Base-by-base conservation (phyloP, 257 asterid genomes). In the Handroanthus guayacan region DNA sequence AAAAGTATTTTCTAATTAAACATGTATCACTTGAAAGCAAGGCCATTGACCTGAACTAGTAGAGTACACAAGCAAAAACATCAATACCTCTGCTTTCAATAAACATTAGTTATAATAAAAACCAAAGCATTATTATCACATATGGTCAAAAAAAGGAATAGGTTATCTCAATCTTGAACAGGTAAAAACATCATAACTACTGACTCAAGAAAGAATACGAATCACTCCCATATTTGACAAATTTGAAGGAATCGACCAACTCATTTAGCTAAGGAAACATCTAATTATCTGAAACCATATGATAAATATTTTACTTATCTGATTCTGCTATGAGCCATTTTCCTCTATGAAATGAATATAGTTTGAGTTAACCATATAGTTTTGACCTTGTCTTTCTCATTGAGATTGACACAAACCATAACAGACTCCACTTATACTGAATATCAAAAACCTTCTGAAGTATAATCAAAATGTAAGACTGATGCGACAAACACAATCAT, bases 241-340 rank as follows among this genome's bases (percentile, higher is more conserved):
- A 52, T 36, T 8, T 16, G 61, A n/a, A 52, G 13, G 45, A 71
- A 62, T 54, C 3, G 14, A 43, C 51, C 4, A 52, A 16, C 52
- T 20, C 69, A 47, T 36, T 45, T 48, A 57, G 38, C 60, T 45
- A 66, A 2, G 52, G 1, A 52, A 11, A 20, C 41, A 17, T 66
- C 74, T 9, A 43, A 55, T 71, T 5, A 20, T 71, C 72, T 61
- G 8, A 63, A 38, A 78, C 68, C 55, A 31, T 64, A 55, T 7
- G 5, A 58, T 14, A 45, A 43, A 25, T 13, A 52, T 3, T 34
- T 48, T 5, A 14, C 4, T 56, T 55, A 44, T 76, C 55, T n/a
- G 37, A 11, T 16, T 76, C 55, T n/a, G 37, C 17, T 16, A 14
- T 17, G 37, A 73, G 13, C 39, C 41, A 62, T 2, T 25, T 41